These are phyloP conservation scores for Tetradesmus obliquus DNA, from an alignment of 139 green algal genomes.

Conservation along the genomic window DNA sequence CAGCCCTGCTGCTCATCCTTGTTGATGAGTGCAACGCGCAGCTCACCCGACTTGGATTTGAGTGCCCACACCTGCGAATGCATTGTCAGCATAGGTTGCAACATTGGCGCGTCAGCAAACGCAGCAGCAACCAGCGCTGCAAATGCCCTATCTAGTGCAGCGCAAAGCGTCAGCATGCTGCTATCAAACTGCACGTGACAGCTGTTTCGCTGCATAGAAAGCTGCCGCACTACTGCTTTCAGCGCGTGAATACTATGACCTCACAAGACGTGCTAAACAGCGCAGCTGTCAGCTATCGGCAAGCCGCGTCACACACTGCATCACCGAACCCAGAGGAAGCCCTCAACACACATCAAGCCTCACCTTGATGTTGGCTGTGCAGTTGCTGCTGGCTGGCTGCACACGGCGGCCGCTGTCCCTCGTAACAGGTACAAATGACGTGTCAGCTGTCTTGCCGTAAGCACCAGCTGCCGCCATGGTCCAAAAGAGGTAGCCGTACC, in stretches of 20 bases:
- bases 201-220: neutral
- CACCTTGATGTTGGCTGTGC: neutral
- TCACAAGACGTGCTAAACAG: no score
- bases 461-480: neutral
- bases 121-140: no score
- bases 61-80: slow-evolving; percentile 18
- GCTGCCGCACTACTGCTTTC: no score
- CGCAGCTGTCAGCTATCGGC: no score
- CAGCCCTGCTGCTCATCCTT: slow-evolving; percentile 6
- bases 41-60: neutral
- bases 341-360: no score
- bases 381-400: neutral
- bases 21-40: slow-evolving; percentile 29
- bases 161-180: no score
- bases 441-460: neutral
- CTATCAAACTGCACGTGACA: no score
- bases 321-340: no score
- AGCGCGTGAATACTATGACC: no score
- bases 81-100: no score
- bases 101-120: neutral
- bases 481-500: slow-evolving; percentile 43
- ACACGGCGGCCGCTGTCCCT: neutral
- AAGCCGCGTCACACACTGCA: no score
- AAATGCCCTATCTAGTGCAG: no score
- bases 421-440: neutral